phyloP scores from a whole-genome alignment of 1,139 yeast genomes.

The Kurtzmaniella quercitrusa region DNA sequence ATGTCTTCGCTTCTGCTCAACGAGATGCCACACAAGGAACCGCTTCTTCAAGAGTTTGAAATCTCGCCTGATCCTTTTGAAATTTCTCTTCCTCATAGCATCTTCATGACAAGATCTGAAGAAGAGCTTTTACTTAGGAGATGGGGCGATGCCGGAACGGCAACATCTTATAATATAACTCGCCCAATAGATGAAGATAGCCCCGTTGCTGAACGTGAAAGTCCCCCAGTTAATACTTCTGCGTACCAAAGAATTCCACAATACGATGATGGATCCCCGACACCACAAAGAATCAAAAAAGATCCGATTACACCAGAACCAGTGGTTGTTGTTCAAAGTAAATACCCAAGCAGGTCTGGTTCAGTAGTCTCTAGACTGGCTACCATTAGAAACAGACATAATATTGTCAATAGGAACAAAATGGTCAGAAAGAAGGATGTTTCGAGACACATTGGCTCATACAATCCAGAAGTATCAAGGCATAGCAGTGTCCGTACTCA shows the following conservation, averaged over 20 bases:
- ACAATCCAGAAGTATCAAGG: background rate
- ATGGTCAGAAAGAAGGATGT: constrained; percentile 22
- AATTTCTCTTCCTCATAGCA: background rate
- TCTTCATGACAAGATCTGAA: background rate
- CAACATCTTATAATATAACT: background rate
- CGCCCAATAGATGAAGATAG: background rate
- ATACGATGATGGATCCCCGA: background rate
- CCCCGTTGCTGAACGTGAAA: background rate
- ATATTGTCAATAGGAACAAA: constrained; percentile 27
- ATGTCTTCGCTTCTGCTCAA: background rate
- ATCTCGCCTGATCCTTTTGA: background rate
- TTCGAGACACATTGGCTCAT: constrained; percentile 8
- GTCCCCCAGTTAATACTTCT: no score
- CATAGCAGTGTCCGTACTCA: background rate
- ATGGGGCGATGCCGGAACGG: background rate
- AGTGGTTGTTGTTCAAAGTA: constrained; percentile 26
- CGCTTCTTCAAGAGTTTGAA: background rate
- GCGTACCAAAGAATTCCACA: background rate
- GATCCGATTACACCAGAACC: constrained; percentile 11
- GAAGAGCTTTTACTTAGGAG: background rate
- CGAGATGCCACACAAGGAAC: background rate
- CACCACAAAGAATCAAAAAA: background rate
- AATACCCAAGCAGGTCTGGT: constrained; percentile 20
- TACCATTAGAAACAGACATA: constrained; percentile 28
- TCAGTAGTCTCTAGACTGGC: constrained; percentile 32